phyloP scores from a whole-genome alignment of 495 filamentous ascomycete species.

The Podospora pseudocomata region DNA sequence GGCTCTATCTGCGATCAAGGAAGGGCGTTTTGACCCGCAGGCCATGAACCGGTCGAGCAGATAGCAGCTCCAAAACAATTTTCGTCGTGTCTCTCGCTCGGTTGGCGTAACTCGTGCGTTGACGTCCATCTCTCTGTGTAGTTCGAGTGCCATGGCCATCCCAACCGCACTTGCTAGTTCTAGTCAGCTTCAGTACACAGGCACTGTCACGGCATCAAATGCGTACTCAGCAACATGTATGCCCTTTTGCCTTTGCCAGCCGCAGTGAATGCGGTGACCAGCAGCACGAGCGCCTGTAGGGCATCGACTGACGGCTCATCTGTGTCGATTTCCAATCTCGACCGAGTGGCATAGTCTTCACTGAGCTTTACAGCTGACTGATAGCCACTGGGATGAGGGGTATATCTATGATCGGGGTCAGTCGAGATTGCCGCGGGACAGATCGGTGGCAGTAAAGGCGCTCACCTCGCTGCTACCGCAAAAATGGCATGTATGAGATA shows the following conservation, averaged over 20 bases:
- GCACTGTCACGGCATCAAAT: background rate
- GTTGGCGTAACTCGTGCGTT: slow-evolving; percentile 52
- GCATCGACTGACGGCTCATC: slow-evolving; percentile 76
- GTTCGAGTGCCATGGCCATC: slow-evolving; percentile 73
- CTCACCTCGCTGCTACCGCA: slow-evolving; percentile 66
- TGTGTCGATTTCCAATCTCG: slow-evolving; percentile 65
- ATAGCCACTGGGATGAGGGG: slow-evolving; percentile 56
- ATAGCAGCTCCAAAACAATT: slow-evolving; percentile 82
- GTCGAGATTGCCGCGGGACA: background rate
- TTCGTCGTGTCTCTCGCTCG: slow-evolving; percentile 69
- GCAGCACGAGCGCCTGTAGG: slow-evolving; percentile 70
- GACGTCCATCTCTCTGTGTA: slow-evolving; percentile 66
- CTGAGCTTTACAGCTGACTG: slow-evolving; percentile 57
- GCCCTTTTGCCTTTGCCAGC: slow-evolving; percentile 77
- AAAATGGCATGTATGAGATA: slow-evolving; percentile 67
- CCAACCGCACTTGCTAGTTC: slow-evolving; percentile 66
- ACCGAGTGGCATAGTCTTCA: slow-evolving; percentile 64
- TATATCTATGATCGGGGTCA: slow-evolving; percentile 52
- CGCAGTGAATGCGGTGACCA: slow-evolving; percentile 70
- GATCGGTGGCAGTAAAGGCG: background rate
- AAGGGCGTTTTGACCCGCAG: slow-evolving; percentile 73
- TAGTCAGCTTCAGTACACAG: slow-evolving; percentile 1
- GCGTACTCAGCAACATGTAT: slow-evolving; percentile 76
- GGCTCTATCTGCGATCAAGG: slow-evolving; percentile 69
- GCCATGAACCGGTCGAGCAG: slow-evolving; percentile 75